Conservation (phyloP, 257 asterid genomes). For the Capsicum baccatum region DNA sequence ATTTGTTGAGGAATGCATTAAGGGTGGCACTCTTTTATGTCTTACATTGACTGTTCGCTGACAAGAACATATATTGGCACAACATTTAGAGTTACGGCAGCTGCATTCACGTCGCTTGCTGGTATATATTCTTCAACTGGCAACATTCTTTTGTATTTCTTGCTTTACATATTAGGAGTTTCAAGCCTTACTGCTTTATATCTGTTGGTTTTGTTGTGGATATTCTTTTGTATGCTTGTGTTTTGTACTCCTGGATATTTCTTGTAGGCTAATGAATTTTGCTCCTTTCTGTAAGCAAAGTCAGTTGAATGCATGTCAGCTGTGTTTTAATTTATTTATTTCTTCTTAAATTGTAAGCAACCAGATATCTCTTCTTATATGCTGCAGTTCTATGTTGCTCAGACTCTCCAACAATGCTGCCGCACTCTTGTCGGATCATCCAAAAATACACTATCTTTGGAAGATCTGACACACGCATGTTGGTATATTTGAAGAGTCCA, state of each 20-base stretch:
- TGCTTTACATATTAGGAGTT: neutral
- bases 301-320: constrained; percentile 5
- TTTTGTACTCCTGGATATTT: constrained; percentile 2
- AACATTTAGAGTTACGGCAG: too few species aligned
- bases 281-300: neutral
- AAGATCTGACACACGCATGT: too few species aligned
- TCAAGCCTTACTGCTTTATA: neutral
- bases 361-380: neutral
- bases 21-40: too few species aligned
- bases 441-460: too few species aligned
- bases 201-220: neutral
- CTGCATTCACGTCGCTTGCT: neutral
- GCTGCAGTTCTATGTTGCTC: too few species aligned
- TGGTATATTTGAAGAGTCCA: too few species aligned
- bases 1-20: too few species aligned
- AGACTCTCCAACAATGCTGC: too few species aligned
- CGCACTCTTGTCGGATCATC: too few species aligned
- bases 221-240: neutral
- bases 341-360: neutral
- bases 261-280: neutral
- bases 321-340: neutral
- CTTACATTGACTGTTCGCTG: too few species aligned
- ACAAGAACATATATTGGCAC: too few species aligned
- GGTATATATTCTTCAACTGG: neutral
- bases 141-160: too few species aligned